Evolutionary conservation across 768 basidiomycete genomes (phyloP), one percentile per base, ranked within the genome.

Genomic region (Filobasidium floriforme): DNA sequence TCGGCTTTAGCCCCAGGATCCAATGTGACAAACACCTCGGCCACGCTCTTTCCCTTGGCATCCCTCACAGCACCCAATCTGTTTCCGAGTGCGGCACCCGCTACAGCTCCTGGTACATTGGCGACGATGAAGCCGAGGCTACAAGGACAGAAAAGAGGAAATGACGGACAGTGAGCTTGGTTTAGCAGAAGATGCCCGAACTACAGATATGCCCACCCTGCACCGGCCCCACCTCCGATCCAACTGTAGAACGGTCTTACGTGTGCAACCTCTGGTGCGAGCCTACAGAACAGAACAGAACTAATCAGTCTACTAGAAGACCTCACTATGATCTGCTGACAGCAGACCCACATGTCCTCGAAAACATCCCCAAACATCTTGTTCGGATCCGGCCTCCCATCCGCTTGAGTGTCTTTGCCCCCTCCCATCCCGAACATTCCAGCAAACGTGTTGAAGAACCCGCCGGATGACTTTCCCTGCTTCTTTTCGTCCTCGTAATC

Each of bases 31-130:
- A 97, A 97, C 19, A 96, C 92, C 10, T 88, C 84, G 1, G 89
- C 91, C 26, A 97, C 92, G 68, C 88, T 88, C 83, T 90, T 91
- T 11, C 92, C 80, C 81, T 97, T 97, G 3, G 92, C 92, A 73
- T 97, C 92, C 65, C 92, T 82, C 57, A 97, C 82, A 2, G 92
- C 90, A 51, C 92, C 92, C 32, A 96, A 80, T n/a, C 90, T 82
- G 75, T 92, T 94, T 0, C 92, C 92, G 0, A 90, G 89, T 70
- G 87, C 84, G 1, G 88, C 89, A 60, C 92, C 92, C 22, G 92
- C 82, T 80, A 92, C 84, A 15, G 90, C 81, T 7, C 92, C 92
- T 10, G 92, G 92, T 0, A 92, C 73, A 73, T 93, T 96, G 28
- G 87, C 92, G 29, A 86, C 84, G 71, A 79, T 81, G 82, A 84